Conservation (phyloP, 1,284 basidiomycete species). For the Hemileia vastatrix region DNA sequence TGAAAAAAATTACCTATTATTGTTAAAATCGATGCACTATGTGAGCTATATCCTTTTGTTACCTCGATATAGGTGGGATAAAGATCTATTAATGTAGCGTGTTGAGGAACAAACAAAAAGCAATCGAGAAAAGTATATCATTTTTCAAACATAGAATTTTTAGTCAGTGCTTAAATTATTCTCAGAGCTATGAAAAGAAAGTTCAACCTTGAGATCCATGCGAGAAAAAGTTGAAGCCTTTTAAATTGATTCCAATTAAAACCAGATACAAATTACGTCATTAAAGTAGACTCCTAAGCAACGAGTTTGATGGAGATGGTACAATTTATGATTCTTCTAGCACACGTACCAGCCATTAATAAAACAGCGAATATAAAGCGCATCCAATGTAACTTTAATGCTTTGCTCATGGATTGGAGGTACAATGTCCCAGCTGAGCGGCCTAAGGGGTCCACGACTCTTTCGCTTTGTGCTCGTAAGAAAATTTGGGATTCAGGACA, state of each 20-base stretch:
- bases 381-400: slow-evolving; percentile 70
- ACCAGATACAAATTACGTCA: no score
- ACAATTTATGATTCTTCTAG: neutral
- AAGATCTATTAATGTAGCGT: slow-evolving; percentile 19
- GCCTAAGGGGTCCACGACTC: neutral
- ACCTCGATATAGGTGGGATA: slow-evolving; percentile 62
- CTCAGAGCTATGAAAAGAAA: neutral
- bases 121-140: neutral
- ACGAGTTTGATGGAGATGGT: no score
- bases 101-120: neutral
- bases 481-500: slow-evolving; percentile 77
- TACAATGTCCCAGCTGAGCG: slow-evolving; percentile 8
- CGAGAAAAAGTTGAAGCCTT: slow-evolving; percentile 84
- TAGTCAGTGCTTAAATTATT: slow-evolving; percentile 34
- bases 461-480: slow-evolving; percentile 44
- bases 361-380: slow-evolving; percentile 67
- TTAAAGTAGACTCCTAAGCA: no score
- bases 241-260: slow-evolving; percentile 24
- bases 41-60: slow-evolving; percentile 27
- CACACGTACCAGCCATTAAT: slow-evolving; percentile 46
- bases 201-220: slow-evolving; percentile 60
- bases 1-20: slow-evolving; percentile 5
- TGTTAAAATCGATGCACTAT: slow-evolving; percentile 8
- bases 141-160: neutral
- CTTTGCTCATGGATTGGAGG: slow-evolving; percentile 47